Conservation (phyloP, 2,329 filamentous ascomycete species). For the Xylaria sp. region DNA sequence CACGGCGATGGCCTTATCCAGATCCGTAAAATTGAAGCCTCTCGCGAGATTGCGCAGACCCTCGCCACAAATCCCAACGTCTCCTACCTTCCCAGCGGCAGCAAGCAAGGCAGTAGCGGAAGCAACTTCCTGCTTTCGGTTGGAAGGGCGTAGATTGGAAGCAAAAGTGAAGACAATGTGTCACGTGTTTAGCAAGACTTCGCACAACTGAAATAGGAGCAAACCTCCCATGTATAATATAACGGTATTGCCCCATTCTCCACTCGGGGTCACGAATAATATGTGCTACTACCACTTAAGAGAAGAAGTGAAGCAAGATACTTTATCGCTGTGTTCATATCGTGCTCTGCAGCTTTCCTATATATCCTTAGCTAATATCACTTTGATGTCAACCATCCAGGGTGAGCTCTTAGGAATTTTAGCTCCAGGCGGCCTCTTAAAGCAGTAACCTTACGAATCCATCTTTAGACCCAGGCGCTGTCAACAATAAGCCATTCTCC, state of each 20-base stretch:
- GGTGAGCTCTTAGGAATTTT: not conserved
- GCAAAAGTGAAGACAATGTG: slow-evolving; percentile 25
- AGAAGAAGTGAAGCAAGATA: slow-evolving; percentile 23
- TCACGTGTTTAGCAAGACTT: slow-evolving; percentile 4
- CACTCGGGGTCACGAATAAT: slow-evolving; percentile 50
- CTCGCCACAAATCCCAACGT: slow-evolving; percentile 93
- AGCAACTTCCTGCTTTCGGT: slow-evolving; percentile 63
- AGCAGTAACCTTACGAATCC: not conserved
- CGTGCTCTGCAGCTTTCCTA: not conserved
- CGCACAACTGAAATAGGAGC: slow-evolving; percentile 9
- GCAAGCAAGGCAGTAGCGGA: slow-evolving; percentile 67
- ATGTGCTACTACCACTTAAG: slow-evolving; percentile 44
- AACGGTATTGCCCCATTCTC: slow-evolving; percentile 48
- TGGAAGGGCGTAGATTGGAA: slow-evolving; percentile 52
- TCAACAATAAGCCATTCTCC: not conserved
- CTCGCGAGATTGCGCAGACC: slow-evolving; percentile 93
- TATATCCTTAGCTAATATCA: slow-evolving; percentile 1
- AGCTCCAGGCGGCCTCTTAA: not conserved
- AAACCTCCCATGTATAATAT: slow-evolving; percentile 43
- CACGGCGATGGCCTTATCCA: slow-evolving; percentile 91
- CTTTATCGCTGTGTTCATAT: not conserved
- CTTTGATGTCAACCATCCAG: not conserved
- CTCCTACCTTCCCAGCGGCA: slow-evolving; percentile 86
- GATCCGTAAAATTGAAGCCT: slow-evolving; percentile 97
- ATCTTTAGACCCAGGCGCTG: not conserved